These are phyloP conservation scores for Rutstroemia sp. DNA, from an alignment of 2,329 filamentous ascomycete genomes.

Conservation along the genomic window DNA sequence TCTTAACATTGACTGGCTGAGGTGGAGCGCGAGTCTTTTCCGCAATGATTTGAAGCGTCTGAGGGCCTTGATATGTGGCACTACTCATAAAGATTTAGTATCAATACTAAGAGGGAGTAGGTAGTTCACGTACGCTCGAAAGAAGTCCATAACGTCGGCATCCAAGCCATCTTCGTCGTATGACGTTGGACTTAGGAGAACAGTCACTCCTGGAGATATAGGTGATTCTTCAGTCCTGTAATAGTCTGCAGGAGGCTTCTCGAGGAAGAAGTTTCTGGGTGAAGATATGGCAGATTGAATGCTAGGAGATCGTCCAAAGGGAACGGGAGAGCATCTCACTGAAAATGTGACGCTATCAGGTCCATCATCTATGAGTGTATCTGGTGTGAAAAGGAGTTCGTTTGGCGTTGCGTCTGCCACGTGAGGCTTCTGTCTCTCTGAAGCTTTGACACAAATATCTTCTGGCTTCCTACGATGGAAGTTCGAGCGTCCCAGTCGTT, in stretches of 20 bases:
- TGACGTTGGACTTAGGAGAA: slow-evolving; percentile 1
- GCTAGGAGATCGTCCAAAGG: not conserved
- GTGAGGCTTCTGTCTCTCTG: not conserved
- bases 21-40: not conserved
- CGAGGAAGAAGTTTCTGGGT: slow-evolving; percentile 1
- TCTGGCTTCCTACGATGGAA: not conserved
- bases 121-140: slow-evolving; percentile 2
- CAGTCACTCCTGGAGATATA: slow-evolving; percentile 6
- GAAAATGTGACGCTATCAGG: not conserved
- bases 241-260: not conserved
- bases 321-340: not conserved
- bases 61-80: not conserved
- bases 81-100: not conserved
- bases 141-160: slow-evolving; percentile 7
- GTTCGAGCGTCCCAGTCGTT: not conserved
- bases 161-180: not conserved
- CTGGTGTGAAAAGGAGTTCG: not conserved
- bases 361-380: not conserved
- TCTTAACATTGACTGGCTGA: not conserved
- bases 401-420: not conserved
- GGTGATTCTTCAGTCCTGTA: not conserved
- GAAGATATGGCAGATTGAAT: not conserved
- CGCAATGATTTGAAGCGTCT: not conserved
- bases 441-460: not conserved
- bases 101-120: not conserved